Conservation (phyloP, 106 monocot species). For the Acorus calamus region DNA sequence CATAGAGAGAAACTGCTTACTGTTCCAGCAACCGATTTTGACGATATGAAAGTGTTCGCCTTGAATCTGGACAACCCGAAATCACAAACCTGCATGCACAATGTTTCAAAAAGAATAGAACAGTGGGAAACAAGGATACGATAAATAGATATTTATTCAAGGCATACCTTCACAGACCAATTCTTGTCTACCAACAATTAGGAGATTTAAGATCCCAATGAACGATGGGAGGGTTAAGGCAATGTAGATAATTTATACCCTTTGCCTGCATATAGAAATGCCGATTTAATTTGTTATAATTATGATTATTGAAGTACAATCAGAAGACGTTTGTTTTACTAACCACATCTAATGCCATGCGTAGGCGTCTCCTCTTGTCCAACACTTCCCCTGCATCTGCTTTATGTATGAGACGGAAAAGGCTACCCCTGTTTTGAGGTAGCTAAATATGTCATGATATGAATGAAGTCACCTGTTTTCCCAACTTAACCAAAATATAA, state of each 20-base stretch:
- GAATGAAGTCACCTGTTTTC: no score
- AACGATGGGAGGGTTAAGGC: conserved; percentile 65
- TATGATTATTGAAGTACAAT: not conserved
- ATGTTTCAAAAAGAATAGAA: not conserved
- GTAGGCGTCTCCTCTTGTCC: conserved; percentile 47
- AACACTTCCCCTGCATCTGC: conserved; percentile 46
- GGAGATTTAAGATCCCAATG: conserved; percentile 86
- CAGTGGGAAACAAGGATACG: not conserved
- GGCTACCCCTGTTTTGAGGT: conserved; percentile 45
- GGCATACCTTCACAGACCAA: conserved; percentile 70
- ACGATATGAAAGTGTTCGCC: conserved; percentile 71
- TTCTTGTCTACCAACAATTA: conserved; percentile 81
- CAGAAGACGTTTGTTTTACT: not conserved
- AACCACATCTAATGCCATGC: conserved; percentile 83
- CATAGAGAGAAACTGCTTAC: conserved; percentile 27
- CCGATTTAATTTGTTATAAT: not conserved
- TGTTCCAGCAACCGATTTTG: conserved; percentile 73
- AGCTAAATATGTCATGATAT: no score
- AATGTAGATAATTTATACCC: conserved; percentile 81
- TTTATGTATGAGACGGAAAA: conserved; percentile 54
- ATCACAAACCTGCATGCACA: conserved; percentile 51
- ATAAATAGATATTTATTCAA: not conserved
- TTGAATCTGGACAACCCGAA: conserved; percentile 85
- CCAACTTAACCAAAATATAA: no score
- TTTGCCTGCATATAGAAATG: conserved; percentile 34